These are phyloP conservation scores for Fusarium sp. DNA, from an alignment of 2,329 filamentous ascomycete species.

Conservation along the genomic window DNA sequence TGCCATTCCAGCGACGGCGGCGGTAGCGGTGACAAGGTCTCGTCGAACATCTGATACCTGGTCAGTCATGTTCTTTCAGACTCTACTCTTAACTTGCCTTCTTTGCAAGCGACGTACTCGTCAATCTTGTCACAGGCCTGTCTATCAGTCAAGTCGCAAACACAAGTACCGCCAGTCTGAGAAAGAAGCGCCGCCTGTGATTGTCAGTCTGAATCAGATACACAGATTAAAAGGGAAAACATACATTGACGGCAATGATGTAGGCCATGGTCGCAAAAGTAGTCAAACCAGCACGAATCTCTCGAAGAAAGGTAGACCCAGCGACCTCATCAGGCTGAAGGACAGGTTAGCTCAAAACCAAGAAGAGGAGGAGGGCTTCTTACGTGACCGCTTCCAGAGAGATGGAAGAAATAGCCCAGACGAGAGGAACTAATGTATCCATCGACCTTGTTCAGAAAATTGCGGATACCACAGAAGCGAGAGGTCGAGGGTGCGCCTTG, in stretches of 20 bases:
- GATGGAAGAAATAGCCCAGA: conserved; percentile 68
- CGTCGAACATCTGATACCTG: conserved; percentile 64
- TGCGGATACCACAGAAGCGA: conserved; percentile 47
- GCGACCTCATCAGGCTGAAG: conserved; percentile 70
- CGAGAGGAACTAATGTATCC: conserved; percentile 51
- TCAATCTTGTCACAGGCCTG: conserved; percentile 58
- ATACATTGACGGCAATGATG: conserved; percentile 76
- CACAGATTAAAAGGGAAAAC: neutral
- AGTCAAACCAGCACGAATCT: conserved; percentile 79
- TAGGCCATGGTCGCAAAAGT: conserved; percentile 86
- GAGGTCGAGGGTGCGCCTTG: conserved; percentile 15
- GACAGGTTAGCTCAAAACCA: neutral
- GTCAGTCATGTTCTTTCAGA: neutral
- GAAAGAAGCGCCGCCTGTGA: conserved; percentile 73
- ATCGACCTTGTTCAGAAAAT: conserved; percentile 50
- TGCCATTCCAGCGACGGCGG: conserved; percentile 77
- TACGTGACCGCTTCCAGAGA: conserved; percentile 74
- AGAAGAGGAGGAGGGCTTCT: conserved; percentile 35
- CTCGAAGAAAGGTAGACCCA: conserved; percentile 75
- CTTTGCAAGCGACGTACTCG: conserved; percentile 57
- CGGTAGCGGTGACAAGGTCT: conserved; percentile 82
- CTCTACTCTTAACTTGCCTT: conserved; percentile 49
- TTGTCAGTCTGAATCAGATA: conserved; percentile 3
- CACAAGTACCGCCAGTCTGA: conserved; percentile 78
- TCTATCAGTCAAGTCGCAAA: conserved; percentile 60